phyloP scores from a whole-genome alignment of 148 eudicot genomes.

The Chenopodium suecicum region DNA sequence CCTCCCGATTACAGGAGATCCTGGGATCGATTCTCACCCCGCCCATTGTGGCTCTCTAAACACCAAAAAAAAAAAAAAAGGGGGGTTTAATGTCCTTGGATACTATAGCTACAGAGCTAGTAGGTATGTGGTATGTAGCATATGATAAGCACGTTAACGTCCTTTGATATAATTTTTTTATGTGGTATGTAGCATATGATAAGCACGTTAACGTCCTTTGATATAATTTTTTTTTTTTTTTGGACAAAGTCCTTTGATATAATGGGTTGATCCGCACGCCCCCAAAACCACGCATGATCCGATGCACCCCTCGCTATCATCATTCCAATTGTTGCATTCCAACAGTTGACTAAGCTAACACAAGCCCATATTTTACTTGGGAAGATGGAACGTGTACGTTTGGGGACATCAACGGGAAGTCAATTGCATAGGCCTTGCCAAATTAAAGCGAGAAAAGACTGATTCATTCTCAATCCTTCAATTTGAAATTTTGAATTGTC shows the following conservation, averaged over 20 bases:
- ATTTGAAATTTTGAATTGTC: too few relatives aligned
- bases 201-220: background rate
- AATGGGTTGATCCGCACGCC: background rate
- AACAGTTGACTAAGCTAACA: too few relatives aligned
- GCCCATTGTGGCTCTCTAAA: too few relatives aligned
- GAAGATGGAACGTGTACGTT: background rate
- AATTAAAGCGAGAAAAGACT: background rate
- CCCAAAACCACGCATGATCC: background rate
- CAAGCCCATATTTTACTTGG: background rate
- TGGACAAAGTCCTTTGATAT: too few relatives aligned
- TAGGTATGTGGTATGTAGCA: background rate
- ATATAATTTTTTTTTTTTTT: too few relatives aligned
- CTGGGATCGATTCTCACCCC: too few relatives aligned
- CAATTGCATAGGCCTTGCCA: background rate
- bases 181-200: background rate
- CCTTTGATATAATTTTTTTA: too few relatives aligned
- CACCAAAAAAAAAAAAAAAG: too few relatives aligned
- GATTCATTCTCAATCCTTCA: too few relatives aligned
- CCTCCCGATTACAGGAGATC: too few relatives aligned
- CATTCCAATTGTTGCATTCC: background rate
- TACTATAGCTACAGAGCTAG: too few relatives aligned
- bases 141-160: background rate
- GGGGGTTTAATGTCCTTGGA: too few relatives aligned
- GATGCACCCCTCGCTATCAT: background rate
- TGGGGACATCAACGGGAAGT: background rate